Evolutionary conservation across 495 filamentous ascomycete genomes (phyloP), one percentile per base, ranked within the genome.

Genomic region (Lentithecium fluviatile): DNA sequence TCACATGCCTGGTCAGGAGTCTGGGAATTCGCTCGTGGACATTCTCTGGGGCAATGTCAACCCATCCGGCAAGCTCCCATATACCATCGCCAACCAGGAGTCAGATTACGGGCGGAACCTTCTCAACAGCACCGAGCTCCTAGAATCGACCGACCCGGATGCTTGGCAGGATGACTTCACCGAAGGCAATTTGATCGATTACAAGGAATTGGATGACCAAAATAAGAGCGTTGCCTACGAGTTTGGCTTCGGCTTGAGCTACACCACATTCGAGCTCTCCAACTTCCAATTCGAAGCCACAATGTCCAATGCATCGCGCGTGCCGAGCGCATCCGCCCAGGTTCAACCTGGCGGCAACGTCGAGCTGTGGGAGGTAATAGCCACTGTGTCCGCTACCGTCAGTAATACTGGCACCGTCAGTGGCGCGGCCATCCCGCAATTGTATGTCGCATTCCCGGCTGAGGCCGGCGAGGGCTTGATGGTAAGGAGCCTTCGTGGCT

Each of bases 351-450:
- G 64, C 15, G 57, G 64, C 4, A 61, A 66, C 21, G 46, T 25
- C 19, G 52, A 66, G n/a, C 58, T 62, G 11, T 62, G 64, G 50
- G 58, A 46, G 2, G 45, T 34, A 61, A 66, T 19, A 56, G 78
- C 46, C 78, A 72, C 45, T 71, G 69, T 85, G 24, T 71, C 67
- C 0, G 75, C 72, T 0, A 69, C 66, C 0, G 71, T 86, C 2
- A 71, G 71, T 26, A 87, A 86, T 58, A 77, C 70, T 0, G 83
- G 83, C 13, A 58, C 66, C 0, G 75, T 82, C 0, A 59, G 71
- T 11, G 84, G 80, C 21, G 75, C 77, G 10, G 82, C 85, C 56
- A 78, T 86, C 13, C 76, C 81, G 0, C 84, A 87, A 70, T 71
- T 87, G 65, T 86, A 78, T 70, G 55, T 82, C 50, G 52, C 46